Percentiles rank a stretch among this genome's conserved stretches.
phyloP scores from a whole-genome alignment of 164 flowering plant species.

The Vitis riparia region DNA sequence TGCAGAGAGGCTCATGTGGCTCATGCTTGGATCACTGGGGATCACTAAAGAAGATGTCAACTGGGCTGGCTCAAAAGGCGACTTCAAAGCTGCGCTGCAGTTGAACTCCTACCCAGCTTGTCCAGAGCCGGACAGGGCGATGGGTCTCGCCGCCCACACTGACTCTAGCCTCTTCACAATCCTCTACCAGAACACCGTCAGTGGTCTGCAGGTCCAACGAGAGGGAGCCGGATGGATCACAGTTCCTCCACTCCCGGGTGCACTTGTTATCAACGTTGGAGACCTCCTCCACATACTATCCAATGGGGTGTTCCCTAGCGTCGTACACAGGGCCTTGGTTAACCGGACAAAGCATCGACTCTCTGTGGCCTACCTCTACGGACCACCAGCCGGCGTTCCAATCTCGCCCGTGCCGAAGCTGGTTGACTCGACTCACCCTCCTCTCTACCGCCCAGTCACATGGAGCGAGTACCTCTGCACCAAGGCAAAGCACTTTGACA shows the following conservation, averaged over 20 bases:
- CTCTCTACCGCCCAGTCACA: constrained; percentile 62
- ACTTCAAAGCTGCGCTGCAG: constrained; percentile 51
- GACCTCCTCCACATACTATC: constrained; percentile 91
- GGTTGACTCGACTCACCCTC: constrained; percentile 37
- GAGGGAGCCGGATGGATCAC: constrained; percentile 70
- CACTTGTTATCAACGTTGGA: constrained; percentile 74
- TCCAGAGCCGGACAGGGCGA: constrained; percentile 89
- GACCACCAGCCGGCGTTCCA: constrained; percentile 42
- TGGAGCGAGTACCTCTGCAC: constrained; percentile 74
- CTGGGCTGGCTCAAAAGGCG: constrained; percentile 55
- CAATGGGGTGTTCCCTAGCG: constrained; percentile 57
- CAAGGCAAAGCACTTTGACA: constrained; percentile 75
- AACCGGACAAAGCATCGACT: constrained; percentile 42
- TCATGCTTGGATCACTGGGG: constrained; percentile 65
- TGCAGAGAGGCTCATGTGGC: constrained; percentile 53
- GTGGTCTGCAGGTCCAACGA: constrained; percentile 68
- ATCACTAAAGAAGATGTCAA: constrained; percentile 50
- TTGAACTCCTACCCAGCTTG: constrained; percentile 87
- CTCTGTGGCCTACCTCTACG: constrained; percentile 60
- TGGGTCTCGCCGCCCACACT: constrained; percentile 94
- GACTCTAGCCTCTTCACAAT: constrained; percentile 86
- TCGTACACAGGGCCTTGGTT: constrained; percentile 63
- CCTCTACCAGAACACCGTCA: constrained; percentile 71
- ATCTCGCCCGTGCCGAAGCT: constrained; percentile 56
- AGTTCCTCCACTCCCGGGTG: constrained; percentile 64